These are phyloP conservation scores for Kewa caespitosa DNA, from an alignment of 179 eudicot species.

Conservation along the genomic window DNA sequence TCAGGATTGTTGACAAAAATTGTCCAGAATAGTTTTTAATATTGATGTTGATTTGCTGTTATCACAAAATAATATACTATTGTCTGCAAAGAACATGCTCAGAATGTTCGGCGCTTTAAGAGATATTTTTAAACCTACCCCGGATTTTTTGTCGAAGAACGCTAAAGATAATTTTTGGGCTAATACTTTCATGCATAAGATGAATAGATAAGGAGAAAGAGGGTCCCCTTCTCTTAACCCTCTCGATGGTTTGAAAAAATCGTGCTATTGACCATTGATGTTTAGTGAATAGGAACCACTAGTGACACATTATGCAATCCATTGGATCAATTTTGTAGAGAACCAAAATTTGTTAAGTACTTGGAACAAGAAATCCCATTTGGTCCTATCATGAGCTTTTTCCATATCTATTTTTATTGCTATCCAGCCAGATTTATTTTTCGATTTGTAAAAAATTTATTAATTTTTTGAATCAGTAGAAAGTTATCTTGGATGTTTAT, in stretches of 20 bases:
- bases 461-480: neutral
- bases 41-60: rapidly evolving
- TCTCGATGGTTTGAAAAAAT: neutral
- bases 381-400: neutral
- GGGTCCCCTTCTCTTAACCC: neutral
- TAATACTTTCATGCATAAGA: neutral
- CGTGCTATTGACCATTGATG: neutral
- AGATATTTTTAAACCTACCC: neutral
- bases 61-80: neutral
- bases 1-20: neutral
- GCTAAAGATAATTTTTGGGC: neutral
- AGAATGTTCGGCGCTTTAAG: neutral
- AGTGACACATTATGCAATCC: neutral
- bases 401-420: neutral
- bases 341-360: neutral
- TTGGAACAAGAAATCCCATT: neutral
- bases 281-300: neutral
- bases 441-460: neutral
- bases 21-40: neutral
- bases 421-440: neutral
- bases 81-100: neutral
- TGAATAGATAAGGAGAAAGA: neutral
- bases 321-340: neutral
- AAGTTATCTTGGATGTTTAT: neutral
- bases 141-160: neutral